phyloP scores from a whole-genome alignment of 2,329 filamentous ascomycete genomes.

The Fusarium sp. region DNA sequence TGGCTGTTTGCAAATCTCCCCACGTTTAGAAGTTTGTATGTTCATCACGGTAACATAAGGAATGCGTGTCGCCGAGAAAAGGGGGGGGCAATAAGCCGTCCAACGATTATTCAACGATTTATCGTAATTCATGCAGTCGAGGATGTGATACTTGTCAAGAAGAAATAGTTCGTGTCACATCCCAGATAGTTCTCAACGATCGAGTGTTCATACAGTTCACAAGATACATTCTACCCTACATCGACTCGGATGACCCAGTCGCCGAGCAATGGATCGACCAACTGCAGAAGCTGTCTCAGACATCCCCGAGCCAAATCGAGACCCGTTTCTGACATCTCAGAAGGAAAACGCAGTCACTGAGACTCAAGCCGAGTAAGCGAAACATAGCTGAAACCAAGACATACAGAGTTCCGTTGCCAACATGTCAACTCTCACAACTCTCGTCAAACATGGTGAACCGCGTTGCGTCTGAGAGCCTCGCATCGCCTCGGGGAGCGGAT shows the following conservation, averaged over 20 bases:
- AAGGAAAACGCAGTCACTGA: conserved; percentile 1
- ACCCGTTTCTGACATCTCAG: conserved; percentile 26
- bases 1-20: conserved; percentile 29
- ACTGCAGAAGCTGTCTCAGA: conserved; percentile 16
- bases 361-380: conserved; percentile 21
- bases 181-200: not conserved
- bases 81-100: conserved; percentile 8
- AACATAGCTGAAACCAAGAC: conserved; percentile 37
- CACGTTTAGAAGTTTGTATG: not conserved
- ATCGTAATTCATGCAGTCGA: not conserved
- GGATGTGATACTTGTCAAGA: not conserved
- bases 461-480: conserved; percentile 22
- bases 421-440: conserved; percentile 17
- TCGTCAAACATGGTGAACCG: conserved; percentile 26
- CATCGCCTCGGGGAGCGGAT: conserved; percentile 12
- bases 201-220: not conserved
- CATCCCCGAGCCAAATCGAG: not conserved
- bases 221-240: conserved; percentile 24
- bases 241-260: not conserved
- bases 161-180: conserved; percentile 1
- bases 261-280: conserved; percentile 6
- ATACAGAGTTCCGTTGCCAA: conserved; percentile 6
- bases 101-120: not conserved
- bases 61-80: conserved; percentile 31
- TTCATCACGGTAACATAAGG: conserved; percentile 22